Evolutionary conservation across 257 asterid genomes (phyloP).

Genomic region (Fraxinus pennsylvanica): DNA sequence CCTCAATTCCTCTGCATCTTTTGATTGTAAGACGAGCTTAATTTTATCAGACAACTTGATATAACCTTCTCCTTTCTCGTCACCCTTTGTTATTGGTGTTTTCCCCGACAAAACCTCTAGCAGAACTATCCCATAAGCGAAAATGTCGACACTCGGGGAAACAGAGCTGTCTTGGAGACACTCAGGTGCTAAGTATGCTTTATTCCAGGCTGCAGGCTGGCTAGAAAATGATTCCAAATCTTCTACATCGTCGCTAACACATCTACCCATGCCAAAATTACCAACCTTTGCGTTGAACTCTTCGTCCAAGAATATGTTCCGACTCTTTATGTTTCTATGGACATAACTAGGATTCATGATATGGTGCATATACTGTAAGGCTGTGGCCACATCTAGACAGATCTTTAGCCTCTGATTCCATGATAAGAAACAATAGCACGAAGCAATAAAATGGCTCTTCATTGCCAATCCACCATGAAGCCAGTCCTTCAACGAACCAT

Average conservation of each 20-base stretch:
- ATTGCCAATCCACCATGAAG: constrained; percentile 84
- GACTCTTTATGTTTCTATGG: constrained; percentile 59
- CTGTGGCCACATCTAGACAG: constrained; percentile 67
- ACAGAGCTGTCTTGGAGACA: constrained; percentile 25
- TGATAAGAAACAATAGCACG: constrained; percentile 73
- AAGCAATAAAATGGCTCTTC: constrained; percentile 83
- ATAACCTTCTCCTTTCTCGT: constrained; percentile 26
- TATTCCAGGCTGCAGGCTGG: constrained; percentile 29
- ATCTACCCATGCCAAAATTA: constrained; percentile 63
- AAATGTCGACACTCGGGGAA: constrained; percentile 52
- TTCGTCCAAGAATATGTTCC: constrained; percentile 68
- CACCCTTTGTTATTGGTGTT: constrained; percentile 34
- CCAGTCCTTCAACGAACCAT: constrained; percentile 85
- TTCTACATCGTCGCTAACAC: constrained; percentile 27
- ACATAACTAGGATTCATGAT: constrained; percentile 63
- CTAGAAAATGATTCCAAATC: constrained; percentile 26
- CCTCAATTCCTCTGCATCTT: constrained; percentile 50
- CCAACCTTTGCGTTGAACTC: constrained; percentile 74
- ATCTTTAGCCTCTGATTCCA: constrained; percentile 75
- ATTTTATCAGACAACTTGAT: constrained; percentile 47
- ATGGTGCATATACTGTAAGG: constrained; percentile 79
- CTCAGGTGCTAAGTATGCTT: constrained; percentile 68
- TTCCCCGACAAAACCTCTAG: constrained; percentile 76
- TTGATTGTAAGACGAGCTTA: constrained; percentile 45
- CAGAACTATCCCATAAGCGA: constrained; percentile 69